Base-by-base conservation (phyloP, 2,329 filamentous ascomycete species). In the Davidsoniella eucalypti region DNA sequence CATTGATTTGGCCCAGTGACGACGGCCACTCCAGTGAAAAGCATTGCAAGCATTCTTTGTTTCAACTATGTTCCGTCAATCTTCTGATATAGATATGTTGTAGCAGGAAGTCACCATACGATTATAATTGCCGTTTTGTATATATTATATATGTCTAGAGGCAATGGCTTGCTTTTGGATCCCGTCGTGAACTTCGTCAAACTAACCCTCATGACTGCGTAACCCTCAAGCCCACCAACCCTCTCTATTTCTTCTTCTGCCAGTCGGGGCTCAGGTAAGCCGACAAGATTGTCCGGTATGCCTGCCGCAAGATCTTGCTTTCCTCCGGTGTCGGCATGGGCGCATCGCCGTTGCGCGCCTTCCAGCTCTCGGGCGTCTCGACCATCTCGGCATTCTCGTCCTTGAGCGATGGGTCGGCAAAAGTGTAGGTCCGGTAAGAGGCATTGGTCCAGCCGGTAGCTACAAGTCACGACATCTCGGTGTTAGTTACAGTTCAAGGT, bases 391-490 rank as follows among this genome's bases (percentile, higher is more conserved):
- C 73, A 18, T 70, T 63, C 2, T 64, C 61, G 51, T 80, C 73
- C 16, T 65, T 60, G 48, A 73, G 70, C 0, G 63, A 64, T 9
- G 69, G 60, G 38, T 78, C 71, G 23, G 63, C 69, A 60, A 87
- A 86, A 44, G 69, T 66, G 61, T 80, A 87, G 4, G 77, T 77
- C 52, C 84, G 76, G 60, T 69, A 80, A 64, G 88, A 83, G 48
- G 80, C 80, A 61, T 88, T 88, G 7, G 63, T 60, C 84, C 84
- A 88, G 5, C 76, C 80, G 8, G 83, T 87, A 38, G 80, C 80
- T 81, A 55, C 23, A 25, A 14, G 8, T 5, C 5, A 40, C 12
- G 16, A 23, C 16, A 25, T 37, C n/a, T 25, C 16, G 12, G 21
- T 4, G 18, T 47, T 43, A 47, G 42, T 18, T 33, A 12, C 9